A percentile compares a stretch with the other conserved stretches of the same genome.
phyloP scores from a whole-genome alignment of 495 filamentous ascomycete genomes.

The Penicillium manginii region DNA sequence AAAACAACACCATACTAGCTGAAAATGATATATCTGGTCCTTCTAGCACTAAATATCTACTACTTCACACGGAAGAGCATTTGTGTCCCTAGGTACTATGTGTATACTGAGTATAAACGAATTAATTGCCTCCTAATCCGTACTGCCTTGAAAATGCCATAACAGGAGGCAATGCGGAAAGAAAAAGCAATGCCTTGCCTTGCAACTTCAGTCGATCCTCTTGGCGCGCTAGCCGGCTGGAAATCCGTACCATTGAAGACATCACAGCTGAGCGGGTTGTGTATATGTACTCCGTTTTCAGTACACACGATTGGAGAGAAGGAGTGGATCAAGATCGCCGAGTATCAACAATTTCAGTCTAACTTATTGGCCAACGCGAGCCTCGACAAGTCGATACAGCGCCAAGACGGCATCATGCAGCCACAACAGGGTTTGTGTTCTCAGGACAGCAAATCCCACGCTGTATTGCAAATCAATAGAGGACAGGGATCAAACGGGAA shows the following conservation, averaged over 20 bases:
- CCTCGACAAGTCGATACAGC: slow-evolving; percentile 2
- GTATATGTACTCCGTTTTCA: too few relatives aligned
- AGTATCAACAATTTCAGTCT: background rate
- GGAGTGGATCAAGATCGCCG: slow-evolving; percentile 3
- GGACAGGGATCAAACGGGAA: slow-evolving; percentile 8
- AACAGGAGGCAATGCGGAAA: background rate
- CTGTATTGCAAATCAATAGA: slow-evolving; percentile 5
- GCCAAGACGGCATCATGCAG: slow-evolving; percentile 21
- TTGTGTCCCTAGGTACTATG: background rate
- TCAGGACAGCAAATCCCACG: background rate
- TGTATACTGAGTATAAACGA: background rate
- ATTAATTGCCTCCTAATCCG: too few relatives aligned
- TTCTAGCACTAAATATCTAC: background rate
- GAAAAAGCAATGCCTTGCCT: background rate
- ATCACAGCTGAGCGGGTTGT: background rate
- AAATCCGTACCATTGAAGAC: background rate
- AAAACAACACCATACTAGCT: background rate
- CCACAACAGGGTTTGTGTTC: slow-evolving; percentile 6
- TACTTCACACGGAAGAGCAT: background rate
- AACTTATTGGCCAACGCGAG: slow-evolving; percentile 12
- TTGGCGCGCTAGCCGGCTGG: background rate
- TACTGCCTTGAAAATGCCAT: background rate
- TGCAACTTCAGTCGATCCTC: background rate
- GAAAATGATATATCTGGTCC: background rate
- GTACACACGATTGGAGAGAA: background rate